Evolutionary conservation across 73 alveolate species (phyloP).

Genomic region (Urostyla sp.): DNA sequence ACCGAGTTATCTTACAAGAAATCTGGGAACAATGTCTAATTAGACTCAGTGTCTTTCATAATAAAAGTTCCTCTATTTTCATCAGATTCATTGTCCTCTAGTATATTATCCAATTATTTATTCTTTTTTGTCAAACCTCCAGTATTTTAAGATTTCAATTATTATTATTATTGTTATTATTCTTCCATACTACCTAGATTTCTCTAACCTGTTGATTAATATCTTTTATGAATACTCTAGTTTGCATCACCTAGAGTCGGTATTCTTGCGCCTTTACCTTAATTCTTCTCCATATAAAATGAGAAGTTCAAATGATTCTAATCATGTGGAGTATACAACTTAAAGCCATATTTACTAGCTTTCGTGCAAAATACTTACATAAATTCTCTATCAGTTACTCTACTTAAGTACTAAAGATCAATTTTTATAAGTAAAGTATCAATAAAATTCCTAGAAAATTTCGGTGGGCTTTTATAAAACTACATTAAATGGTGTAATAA

Average conservation of each 20-base stretch:
- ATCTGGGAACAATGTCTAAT: background rate
- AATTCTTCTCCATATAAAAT: background rate
- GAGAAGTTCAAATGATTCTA: background rate
- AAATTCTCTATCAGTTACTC: slow-evolving; percentile 15
- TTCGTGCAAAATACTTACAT: background rate
- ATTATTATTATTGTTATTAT: background rate
- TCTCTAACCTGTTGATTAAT: background rate
- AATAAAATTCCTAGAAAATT: slow-evolving; percentile 28
- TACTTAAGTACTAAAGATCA: slow-evolving; percentile 44
- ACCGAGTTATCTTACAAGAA: background rate
- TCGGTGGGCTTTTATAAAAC: slow-evolving; percentile 55
- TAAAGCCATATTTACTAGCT: slow-evolving; percentile 23
- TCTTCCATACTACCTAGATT: background rate
- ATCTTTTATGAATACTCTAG: background rate
- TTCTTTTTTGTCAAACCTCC: no score
- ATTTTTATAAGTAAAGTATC: slow-evolving; percentile 4
- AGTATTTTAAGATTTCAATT: background rate
- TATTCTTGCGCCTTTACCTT: background rate
- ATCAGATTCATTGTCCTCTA: no score
- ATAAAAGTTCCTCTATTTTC: background rate
- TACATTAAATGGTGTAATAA: slow-evolving; percentile 1
- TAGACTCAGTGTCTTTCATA: background rate
- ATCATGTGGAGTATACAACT: background rate
- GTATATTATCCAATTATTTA: no score
- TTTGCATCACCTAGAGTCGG: background rate